Evolutionary conservation across 495 filamentous ascomycete genomes (phyloP), one percentile per base, ranked within the genome.

Genomic region (Pyrenopolyporus hunteri): DNA sequence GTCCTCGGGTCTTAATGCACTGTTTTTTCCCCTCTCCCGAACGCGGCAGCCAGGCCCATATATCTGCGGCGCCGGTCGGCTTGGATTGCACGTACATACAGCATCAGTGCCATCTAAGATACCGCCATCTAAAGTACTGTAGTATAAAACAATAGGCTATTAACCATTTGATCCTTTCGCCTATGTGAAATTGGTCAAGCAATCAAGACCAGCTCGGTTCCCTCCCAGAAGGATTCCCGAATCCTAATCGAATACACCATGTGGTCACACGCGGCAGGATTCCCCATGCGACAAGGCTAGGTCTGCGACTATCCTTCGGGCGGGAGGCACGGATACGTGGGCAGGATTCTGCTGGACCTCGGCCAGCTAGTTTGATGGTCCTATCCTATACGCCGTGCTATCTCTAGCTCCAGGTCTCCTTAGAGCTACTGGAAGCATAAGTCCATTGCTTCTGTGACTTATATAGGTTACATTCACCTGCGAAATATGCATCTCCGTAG

Each of bases 231-330:
- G 42, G 42, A 62, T 49, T 42, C 37, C 25, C 44, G 46, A 48
- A 48, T 31, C 20, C 44, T 50, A 10, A 51, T 37, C 40, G 20
- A 45, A 45, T 28, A 13, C 42, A 7, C 22, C 23, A n/a, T 45
- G 25, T 16, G 13, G 9, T 45, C 23, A 45, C 42, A 45, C 28
- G 42, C 42, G 23, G 11, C 2, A 45, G 42, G 32, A 42, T 36
- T 44, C 36, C 52, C 55, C 35, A 43, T 40, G 19, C 22, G 8
- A 54, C n/a, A 57, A 59, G 7, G 26, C 49, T 64, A 50, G 43
- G 31, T 32, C 19, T 43, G 36, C 43, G 57, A 51, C 49, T 55
- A 43, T 33, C 42, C 29, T 35, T 55, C 43, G 22, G 33, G 17
- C 1, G 29, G 32, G 33, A 40, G 49, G 55, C 43, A 44, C 44